Evolutionary conservation across 306 rosid species (phyloP).

Genomic region (Corylus americana): DNA sequence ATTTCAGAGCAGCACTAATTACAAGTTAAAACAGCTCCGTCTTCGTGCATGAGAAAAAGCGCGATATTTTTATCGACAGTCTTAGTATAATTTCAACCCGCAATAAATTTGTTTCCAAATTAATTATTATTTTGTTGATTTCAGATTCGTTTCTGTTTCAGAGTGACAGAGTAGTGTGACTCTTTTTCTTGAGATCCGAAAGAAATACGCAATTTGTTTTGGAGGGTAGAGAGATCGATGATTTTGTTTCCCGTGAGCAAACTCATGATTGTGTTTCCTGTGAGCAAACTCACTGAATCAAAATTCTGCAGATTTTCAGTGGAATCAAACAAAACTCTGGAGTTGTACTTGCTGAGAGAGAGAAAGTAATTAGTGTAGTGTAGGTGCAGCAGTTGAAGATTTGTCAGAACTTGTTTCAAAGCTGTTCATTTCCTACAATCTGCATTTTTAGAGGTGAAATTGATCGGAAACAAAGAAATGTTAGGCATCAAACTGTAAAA

Average conservation of each 20-base stretch:
- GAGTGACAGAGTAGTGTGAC: conserved; percentile 10
- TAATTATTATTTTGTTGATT: conserved; percentile 14
- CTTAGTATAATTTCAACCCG: background rate
- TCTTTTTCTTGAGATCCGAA: conserved; percentile 39
- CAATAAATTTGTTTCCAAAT: conserved; percentile 2
- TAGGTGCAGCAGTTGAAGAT: background rate
- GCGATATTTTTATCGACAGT: conserved; percentile 8
- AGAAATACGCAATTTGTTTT: background rate
- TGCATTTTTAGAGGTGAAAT: background rate
- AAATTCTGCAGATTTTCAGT: conserved; percentile 31
- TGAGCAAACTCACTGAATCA: conserved; percentile 14
- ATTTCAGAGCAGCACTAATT: conserved; percentile 20
- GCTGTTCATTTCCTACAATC: background rate
- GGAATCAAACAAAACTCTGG: background rate
- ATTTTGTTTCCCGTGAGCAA: background rate
- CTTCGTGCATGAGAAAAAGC: conserved; percentile 7
- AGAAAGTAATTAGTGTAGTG: background rate
- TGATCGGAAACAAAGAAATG: background rate
- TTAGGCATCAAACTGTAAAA: background rate
- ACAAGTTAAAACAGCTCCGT: background rate
- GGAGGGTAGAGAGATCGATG: background rate
- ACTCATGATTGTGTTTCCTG: background rate
- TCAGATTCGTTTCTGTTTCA: conserved; percentile 12
- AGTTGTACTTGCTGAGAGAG: background rate
- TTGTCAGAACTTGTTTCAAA: background rate